Percentiles rank a stretch among this genome's conserved stretches.
Evolutionary conservation across 1,139 yeast genomes (phyloP).

Genomic region (Geotrichum carabidarum): DNA sequence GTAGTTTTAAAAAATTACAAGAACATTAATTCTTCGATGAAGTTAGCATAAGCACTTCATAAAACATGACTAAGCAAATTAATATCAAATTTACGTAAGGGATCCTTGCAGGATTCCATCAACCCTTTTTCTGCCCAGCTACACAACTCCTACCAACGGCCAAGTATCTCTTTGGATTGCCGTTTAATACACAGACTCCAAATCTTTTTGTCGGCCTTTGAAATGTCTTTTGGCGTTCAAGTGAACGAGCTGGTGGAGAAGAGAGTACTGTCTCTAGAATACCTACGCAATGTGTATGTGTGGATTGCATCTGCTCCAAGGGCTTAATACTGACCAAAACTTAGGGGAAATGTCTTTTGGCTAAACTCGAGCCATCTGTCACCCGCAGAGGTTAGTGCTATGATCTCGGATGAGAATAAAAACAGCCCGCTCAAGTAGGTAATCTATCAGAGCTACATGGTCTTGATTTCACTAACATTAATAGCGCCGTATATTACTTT

Average conservation of each 20-base stretch:
- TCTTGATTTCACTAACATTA: neutral
- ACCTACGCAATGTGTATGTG: slow-evolving; percentile 29
- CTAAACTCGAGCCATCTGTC: slow-evolving; percentile 26
- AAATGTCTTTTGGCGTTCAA: slow-evolving; percentile 1
- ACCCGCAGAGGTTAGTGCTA: slow-evolving; percentile 25
- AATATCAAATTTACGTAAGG: too few species aligned
- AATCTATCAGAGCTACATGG: neutral
- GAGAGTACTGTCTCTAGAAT: slow-evolving; percentile 22
- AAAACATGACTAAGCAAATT: too few species aligned
- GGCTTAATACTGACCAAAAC: slow-evolving; percentile 15
- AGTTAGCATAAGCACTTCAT: too few species aligned
- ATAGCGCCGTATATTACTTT: slow-evolving; percentile 25
- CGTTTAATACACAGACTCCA: too few species aligned
- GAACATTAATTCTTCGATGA: too few species aligned
- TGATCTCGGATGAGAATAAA: slow-evolving; percentile 22
- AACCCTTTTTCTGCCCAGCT: too few species aligned
- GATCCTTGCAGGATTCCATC: too few species aligned
- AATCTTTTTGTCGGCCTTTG: neutral
- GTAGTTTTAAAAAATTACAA: too few species aligned
- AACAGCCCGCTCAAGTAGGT: slow-evolving; percentile 22
- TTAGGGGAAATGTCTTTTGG: slow-evolving; percentile 27
- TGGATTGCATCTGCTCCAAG: neutral
- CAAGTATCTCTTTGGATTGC: too few species aligned
- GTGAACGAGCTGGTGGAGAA: slow-evolving; percentile 16
- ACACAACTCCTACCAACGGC: too few species aligned